phyloP scores from a whole-genome alignment of 768 basidiomycete species.

The Lentinus brumalis region DNA sequence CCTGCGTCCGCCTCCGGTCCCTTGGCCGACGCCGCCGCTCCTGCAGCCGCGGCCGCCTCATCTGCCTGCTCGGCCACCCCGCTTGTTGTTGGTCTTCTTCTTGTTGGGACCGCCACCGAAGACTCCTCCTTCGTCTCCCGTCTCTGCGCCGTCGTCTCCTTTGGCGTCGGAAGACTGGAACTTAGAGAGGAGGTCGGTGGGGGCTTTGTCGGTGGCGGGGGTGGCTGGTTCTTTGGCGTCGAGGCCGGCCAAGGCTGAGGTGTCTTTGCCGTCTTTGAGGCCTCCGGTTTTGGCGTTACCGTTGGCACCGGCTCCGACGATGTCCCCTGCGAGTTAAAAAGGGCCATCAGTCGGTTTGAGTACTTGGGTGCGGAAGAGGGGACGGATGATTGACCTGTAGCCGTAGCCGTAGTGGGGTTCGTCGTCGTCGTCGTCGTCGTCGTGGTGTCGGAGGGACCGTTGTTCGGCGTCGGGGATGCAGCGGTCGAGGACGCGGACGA shows the following conservation, averaged over 20 bases:
- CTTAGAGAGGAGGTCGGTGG: conserved; percentile 5
- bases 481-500: conserved; percentile 13
- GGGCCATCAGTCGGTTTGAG: conserved; percentile 21
- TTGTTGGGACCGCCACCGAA: neutral
- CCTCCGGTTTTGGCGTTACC: conserved; percentile 4
- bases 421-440: conserved; percentile 1
- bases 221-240: conserved; percentile 13
- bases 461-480: conserved; percentile 12
- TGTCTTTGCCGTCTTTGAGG: conserved; percentile 12
- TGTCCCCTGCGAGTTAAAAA: conserved; percentile 20
- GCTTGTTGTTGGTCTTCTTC: neutral
- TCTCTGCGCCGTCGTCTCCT: conserved; percentile 16
- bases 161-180: conserved; percentile 10
- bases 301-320: conserved; percentile 10
- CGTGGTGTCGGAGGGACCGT: neutral
- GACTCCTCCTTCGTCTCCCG: conserved; percentile 13
- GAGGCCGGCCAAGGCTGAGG: conserved; percentile 12
- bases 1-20: neutral
- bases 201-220: conserved; percentile 8
- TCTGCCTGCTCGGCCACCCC: neutral
- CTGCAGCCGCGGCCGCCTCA: neutral
- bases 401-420: neutral
- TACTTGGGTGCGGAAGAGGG: conserved; percentile 14
- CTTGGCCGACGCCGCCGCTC: neutral
- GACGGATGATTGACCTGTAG: conserved; percentile 12